These are phyloP conservation scores for Saposhnikovia divaricata DNA, from an alignment of 129 eudicot genomes.

Conservation along the genomic window DNA sequence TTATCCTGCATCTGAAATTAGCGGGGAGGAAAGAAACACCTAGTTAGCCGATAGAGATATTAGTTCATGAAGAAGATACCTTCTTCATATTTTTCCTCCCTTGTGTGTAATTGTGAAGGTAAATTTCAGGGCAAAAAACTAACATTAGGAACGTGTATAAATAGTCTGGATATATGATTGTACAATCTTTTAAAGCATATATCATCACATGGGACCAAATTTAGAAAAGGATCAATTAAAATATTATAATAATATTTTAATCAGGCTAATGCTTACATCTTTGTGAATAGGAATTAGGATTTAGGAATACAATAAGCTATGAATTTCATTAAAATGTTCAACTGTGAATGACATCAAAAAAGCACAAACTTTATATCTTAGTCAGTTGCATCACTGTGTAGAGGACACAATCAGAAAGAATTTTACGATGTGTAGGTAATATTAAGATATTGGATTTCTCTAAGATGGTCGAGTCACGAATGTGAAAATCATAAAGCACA, in stretches of 20 bases:
- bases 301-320: neutral
- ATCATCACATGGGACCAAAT: neutral
- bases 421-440: neutral
- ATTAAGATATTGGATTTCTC: neutral
- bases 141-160: neutral
- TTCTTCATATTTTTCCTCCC: neutral
- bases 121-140: neutral
- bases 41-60: neutral
- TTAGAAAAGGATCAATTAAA: neutral
- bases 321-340: neutral
- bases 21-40: constrained; percentile 11
- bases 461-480: too few relatives aligned
- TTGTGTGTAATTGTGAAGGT: neutral
- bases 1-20: constrained; percentile 73
- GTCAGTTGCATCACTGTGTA: neutral
- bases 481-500: neutral
- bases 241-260: neutral
- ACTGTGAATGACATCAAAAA: neutral
- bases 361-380: neutral
- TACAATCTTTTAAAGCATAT: neutral
- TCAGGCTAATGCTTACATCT: neutral
- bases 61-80: neutral
- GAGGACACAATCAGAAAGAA: neutral
- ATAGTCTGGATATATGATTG: neutral
- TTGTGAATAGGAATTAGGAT: neutral